Evolutionary conservation across 257 asterid species (phyloP).

Genomic region (Gentiana dahurica): DNA sequence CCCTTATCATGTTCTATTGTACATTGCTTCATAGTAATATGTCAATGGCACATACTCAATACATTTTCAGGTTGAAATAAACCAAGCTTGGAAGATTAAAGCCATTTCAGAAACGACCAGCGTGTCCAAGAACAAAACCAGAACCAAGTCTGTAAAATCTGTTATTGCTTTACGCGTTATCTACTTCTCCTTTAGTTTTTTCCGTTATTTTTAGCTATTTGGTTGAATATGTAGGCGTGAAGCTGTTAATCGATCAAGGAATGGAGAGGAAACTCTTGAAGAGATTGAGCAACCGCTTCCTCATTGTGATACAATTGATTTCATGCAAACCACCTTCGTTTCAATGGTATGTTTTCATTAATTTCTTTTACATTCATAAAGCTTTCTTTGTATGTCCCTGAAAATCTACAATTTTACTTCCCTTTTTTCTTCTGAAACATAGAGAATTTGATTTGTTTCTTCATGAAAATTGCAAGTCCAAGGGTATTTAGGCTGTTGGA

Average conservation of each 20-base stretch:
- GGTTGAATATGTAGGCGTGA: constrained; percentile 33
- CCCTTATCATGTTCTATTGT: not conserved
- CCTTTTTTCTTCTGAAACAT: not conserved
- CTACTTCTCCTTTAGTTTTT: not conserved
- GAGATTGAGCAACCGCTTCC: constrained; percentile 45
- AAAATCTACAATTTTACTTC: not conserved
- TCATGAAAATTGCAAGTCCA: not conserved
- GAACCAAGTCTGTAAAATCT: constrained; percentile 56
- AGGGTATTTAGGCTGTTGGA: too few relatives aligned
- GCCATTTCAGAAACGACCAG: constrained; percentile 52
- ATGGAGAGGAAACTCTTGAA: constrained; percentile 42
- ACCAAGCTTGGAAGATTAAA: constrained; percentile 87
- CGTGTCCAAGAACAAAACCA: constrained; percentile 52
- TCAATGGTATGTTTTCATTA: constrained; percentile 39
- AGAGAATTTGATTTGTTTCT: not conserved
- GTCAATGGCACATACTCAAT: constrained; percentile 4
- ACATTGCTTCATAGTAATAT: not conserved
- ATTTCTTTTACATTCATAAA: not conserved
- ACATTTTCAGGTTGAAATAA: constrained; percentile 58
- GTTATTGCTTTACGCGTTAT: too few relatives aligned
- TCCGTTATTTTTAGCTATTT: not conserved
- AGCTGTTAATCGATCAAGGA: constrained; percentile 53
- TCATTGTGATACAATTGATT: constrained; percentile 40
- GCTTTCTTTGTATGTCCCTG: too few relatives aligned
- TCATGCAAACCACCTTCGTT: constrained; percentile 48